Evolutionary conservation across 2,329 filamentous ascomycete species (phyloP).

Genomic region (Aureobasidium sp.): DNA sequence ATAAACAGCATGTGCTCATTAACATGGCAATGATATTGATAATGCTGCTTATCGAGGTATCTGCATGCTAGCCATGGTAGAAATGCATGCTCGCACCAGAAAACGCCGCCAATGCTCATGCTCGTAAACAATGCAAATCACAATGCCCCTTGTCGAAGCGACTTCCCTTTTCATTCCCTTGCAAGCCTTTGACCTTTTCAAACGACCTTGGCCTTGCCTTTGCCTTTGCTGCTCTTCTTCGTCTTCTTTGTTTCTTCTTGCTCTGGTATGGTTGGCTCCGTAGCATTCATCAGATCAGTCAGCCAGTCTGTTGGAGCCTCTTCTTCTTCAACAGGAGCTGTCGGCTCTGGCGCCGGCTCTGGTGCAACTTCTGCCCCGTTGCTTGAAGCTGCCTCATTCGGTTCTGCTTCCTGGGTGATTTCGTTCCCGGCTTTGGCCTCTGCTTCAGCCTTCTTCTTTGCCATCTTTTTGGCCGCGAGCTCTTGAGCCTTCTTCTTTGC

Average conservation of each 20-base stretch:
- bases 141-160: neutral
- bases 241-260: neutral
- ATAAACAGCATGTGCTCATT: neutral
- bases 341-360: neutral
- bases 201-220: neutral
- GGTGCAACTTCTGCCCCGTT: neutral
- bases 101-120: neutral
- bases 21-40: neutral
- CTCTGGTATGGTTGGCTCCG: neutral
- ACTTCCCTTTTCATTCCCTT: neutral
- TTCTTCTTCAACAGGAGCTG: neutral
- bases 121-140: neutral
- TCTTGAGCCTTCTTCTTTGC: neutral
- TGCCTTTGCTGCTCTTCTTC: neutral
- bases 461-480: neutral
- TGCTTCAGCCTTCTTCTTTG: neutral
- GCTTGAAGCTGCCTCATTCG: neutral
- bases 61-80: neutral
- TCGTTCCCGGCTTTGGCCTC: neutral
- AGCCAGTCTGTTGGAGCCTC: constrained; percentile 3
- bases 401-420: neutral
- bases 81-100: neutral
- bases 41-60: neutral
- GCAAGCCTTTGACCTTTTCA: neutral
- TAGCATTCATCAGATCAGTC: constrained; percentile 4